Percentiles rank a stretch among this genome's conserved stretches.
phyloP scores from a whole-genome alignment of 345 rosid genomes.

The Citrus medica region DNA sequence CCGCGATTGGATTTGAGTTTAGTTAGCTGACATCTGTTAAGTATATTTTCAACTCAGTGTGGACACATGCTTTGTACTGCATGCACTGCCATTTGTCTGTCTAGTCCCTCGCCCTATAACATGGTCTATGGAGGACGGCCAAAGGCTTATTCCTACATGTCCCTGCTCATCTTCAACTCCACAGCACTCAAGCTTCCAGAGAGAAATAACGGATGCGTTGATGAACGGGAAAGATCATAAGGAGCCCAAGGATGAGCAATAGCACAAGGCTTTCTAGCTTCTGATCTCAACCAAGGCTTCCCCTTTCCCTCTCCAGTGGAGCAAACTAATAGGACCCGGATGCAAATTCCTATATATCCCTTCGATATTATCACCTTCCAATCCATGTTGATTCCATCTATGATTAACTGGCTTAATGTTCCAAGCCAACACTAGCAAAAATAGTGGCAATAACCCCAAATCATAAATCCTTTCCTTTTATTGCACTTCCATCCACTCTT shows the following conservation, averaged over 20 bases:
- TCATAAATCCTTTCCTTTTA: conserved; percentile 58
- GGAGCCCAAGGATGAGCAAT: conserved; percentile 77
- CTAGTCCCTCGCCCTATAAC: no score
- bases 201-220: conserved; percentile 28
- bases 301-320: conserved; percentile 76
- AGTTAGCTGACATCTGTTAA: not conserved
- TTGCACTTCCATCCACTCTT: conserved; percentile 60
- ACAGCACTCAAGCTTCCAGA: not conserved
- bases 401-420: conserved; percentile 59
- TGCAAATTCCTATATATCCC: conserved; percentile 60
- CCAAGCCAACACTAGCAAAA: conserved; percentile 58
- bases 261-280: conserved; percentile 53
- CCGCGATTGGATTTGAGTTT: not conserved
- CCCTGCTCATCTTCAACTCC: not conserved
- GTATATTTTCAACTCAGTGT: no score
- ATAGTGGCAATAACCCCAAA: conserved; percentile 65
- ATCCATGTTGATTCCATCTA: conserved; percentile 72
- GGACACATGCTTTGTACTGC: no score
- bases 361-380: conserved; percentile 65
- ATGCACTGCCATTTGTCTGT: no score
- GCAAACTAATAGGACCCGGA: conserved; percentile 67
- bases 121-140: not conserved
- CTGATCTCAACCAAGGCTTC: conserved; percentile 64
- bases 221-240: conserved; percentile 59
- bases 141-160: not conserved